Base-by-base conservation (phyloP, 768 basidiomycete species). In the Rhodotorula kratochvilovae region DNA sequence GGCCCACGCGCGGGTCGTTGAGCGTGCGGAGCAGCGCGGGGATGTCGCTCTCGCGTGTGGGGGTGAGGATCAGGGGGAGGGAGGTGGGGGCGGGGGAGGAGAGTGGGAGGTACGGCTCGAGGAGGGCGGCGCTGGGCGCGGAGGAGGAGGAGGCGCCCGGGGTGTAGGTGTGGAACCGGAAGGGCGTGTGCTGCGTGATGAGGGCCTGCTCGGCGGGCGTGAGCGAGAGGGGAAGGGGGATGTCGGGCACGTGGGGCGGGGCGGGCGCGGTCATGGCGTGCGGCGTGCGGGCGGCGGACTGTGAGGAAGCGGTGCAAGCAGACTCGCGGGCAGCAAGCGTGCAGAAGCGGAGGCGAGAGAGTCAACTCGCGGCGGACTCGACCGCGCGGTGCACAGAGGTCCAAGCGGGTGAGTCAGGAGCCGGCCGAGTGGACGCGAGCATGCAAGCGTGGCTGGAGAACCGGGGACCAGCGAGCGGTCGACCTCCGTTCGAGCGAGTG, bases 61-160 rank as follows among this genome's bases (percentile, higher is more conserved):
- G 70, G 11, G 70, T 67, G 19, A 67, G 43, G 58, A 71, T 63
- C 31, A 71, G 55, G 2, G 68, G 11, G 36, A 21, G 35, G n/a
- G 56, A 16, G 29, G 51, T 27, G 3, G 48, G 27, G 31, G 51
- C 35, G 6, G 67, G 67, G 23, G 42, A 45, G 25, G 45, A 4
- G 53, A 68, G 61, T 1, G 59, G 59, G 33, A 68, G 62, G 62
- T 33, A 64, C 5, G 66, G 70, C 56, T 59, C 70, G 64, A 62
- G 39, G 29, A 42, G 27, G 19, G 33, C 2, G 15, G 48, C n/a
- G 7, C 27, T 39, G 57, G 27, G 15, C 35, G 8, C 39, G 51
- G 48, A 36, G 61, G 33, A 17, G 53, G n/a, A 7, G 2, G 48
- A 25, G 11, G 21, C 8, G 25, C 6, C 27, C 23, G 25, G 25